A percentile compares a stretch with the other conserved stretches of the same genome.
phyloP scores from a whole-genome alignment of 164 flowering plant genomes.

The Magnolia officinalis region DNA sequence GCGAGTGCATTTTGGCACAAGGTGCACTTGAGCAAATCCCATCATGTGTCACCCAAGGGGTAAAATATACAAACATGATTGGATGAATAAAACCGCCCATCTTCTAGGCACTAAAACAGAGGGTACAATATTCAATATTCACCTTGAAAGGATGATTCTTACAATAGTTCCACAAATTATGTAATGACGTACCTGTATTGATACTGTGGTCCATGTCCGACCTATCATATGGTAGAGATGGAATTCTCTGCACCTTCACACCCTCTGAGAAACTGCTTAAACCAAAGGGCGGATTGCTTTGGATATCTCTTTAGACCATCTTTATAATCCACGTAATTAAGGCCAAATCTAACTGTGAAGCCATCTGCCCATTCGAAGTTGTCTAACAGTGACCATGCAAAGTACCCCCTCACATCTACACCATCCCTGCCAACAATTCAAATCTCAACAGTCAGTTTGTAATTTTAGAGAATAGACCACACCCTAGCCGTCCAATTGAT shows the following conservation, averaged over 20 bases:
- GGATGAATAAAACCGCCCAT: too few relatives aligned
- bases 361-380: constrained; percentile 40
- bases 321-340: constrained; percentile 27
- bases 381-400: constrained; percentile 41
- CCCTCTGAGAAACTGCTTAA: constrained; percentile 10
- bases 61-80: too few relatives aligned
- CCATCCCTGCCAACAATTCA: constrained; percentile 1
- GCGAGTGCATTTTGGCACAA: too few relatives aligned
- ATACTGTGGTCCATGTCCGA: background rate
- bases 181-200: background rate
- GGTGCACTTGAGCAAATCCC: too few relatives aligned
- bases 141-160: too few relatives aligned
- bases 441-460: too few relatives aligned
- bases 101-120: too few relatives aligned
- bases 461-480: too few relatives aligned
- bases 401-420: constrained; percentile 16
- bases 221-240: background rate
- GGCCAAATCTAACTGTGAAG: constrained; percentile 26
- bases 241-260: background rate
- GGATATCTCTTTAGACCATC: constrained; percentile 24
- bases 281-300: constrained; percentile 42
- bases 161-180: too few relatives aligned
- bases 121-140: too few relatives aligned
- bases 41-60: too few relatives aligned
- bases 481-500: too few relatives aligned